Evolutionary conservation across 2,329 filamentous ascomycete species (phyloP).

Genomic region (Venturia asperata): DNA sequence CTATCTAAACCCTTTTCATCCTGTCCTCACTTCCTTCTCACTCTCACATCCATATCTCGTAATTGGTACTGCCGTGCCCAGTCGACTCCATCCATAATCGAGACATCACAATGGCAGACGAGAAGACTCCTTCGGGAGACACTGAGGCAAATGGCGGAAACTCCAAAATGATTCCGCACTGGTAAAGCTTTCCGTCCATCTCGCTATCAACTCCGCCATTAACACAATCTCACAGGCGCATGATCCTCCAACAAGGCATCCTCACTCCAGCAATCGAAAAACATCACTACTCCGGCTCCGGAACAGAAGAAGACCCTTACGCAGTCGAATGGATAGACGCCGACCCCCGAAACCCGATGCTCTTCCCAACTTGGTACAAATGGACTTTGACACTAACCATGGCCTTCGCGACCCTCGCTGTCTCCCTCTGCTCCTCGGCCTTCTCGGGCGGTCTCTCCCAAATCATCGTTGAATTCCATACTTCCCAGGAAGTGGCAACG

Average conservation of each 20-base stretch:
- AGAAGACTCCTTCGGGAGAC: conserved; percentile 4
- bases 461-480: conserved; percentile 35
- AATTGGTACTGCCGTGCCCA: background rate
- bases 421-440: conserved; percentile 39
- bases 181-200: background rate
- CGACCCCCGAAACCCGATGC: conserved; percentile 41
- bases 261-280: conserved; percentile 33
- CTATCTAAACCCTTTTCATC: background rate
- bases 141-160: background rate
- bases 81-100: background rate
- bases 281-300: conserved; percentile 37
- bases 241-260: conserved; percentile 33
- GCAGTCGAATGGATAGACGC: conserved; percentile 42
- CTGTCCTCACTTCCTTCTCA: background rate
- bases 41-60: background rate
- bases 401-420: conserved; percentile 38
- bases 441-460: conserved; percentile 34
- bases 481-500: conserved; percentile 35
- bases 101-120: background rate
- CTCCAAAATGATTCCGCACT: conserved; percentile 5
- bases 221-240: conserved; percentile 29
- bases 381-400: conserved; percentile 36
- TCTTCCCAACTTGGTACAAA: conserved; percentile 34
- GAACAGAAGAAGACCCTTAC: conserved; percentile 40
- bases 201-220: background rate